These are phyloP conservation scores for Sodiomyces alkalinus DNA, from an alignment of 2,329 filamentous ascomycete genomes.

Conservation along the genomic window DNA sequence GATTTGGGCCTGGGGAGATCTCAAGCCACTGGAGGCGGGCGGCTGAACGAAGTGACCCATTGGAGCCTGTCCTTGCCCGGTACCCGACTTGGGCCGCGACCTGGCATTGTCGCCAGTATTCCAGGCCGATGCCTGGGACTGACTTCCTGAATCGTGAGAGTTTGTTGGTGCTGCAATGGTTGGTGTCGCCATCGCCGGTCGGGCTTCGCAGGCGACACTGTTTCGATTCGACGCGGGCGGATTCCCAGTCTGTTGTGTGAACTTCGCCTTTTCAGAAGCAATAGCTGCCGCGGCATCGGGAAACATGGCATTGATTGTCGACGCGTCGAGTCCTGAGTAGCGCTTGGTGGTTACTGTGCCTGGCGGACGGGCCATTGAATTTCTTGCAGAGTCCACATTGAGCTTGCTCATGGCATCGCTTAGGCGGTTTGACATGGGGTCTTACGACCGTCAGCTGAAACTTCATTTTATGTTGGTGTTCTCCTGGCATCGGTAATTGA, in stretches of 20 bases:
- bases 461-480: neutral
- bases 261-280: constrained; percentile 94
- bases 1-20: constrained; percentile 64
- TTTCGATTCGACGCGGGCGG: constrained; percentile 85
- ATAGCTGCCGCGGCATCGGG: constrained; percentile 97
- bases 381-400: constrained; percentile 72
- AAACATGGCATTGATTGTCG: constrained; percentile 97
- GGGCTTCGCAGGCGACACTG: constrained; percentile 65
- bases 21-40: constrained; percentile 55
- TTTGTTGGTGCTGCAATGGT: constrained; percentile 59
- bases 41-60: constrained; percentile 96
- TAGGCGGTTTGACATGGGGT: constrained; percentile 91
- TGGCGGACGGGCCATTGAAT: constrained; percentile 70
- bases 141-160: constrained; percentile 40
- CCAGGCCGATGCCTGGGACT: constrained; percentile 72
- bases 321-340: constrained; percentile 85
- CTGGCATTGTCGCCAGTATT: constrained; percentile 29
- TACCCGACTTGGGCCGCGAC: constrained; percentile 10
- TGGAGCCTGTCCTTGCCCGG: constrained; percentile 20
- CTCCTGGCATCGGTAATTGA: neutral
- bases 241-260: constrained; percentile 86
- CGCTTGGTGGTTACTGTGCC: constrained; percentile 70
- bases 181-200: constrained; percentile 58
- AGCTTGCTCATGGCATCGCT: constrained; percentile 96
- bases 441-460: constrained; percentile 27